Evolutionary conservation across 331 rosid species (phyloP), one percentile per base, ranked within the genome.

Genomic region (Acacia pycnantha): DNA sequence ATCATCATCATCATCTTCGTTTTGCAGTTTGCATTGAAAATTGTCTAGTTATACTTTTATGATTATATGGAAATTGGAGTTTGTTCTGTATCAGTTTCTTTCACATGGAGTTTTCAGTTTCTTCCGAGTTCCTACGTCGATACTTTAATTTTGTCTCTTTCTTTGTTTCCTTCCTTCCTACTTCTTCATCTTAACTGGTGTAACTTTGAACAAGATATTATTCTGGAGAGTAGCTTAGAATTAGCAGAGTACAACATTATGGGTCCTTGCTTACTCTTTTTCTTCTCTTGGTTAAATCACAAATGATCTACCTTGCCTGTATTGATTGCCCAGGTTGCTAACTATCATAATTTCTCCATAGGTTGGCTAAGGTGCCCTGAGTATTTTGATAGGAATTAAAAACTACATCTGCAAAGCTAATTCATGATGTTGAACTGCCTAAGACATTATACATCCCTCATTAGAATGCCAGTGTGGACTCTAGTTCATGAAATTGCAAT

Each of bases 261-360:
- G 21, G 26, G 56, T 62, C 79, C 19, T 6, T 29, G 71, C 47
- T 35, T 59, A 56, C 6, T 56, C 46, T 44, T 72, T 43, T 22
- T 62, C 26, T n/a, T 76, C 48, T 22, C 21, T 48, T 33, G 33
- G 33, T 73, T 41, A 54, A 53, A 70, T 77, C 53, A 50, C 31
- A 56, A 74, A 54, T 74, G 73, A n/a, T 76, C 66, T 74, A 43
- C 44, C 75, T 74, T 56, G 65, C 44, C 40, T 53, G 56, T 80
- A 80, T 68, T 74, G 46, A 54, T 75, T 26, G 18, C 62, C 13
- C 40, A 56, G 78, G 78, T 79, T 69, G 46, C 24, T 33, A 46
- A 79, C 27, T 72, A 21, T 44, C 65, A 50, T 21, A 37, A 65
- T 68, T 43, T 44, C 18, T 18, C 7, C 47, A 5, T 18, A 8